Base-by-base conservation (phyloP, 768 basidiomycete genomes). In the Termitomyces sp. region DNA sequence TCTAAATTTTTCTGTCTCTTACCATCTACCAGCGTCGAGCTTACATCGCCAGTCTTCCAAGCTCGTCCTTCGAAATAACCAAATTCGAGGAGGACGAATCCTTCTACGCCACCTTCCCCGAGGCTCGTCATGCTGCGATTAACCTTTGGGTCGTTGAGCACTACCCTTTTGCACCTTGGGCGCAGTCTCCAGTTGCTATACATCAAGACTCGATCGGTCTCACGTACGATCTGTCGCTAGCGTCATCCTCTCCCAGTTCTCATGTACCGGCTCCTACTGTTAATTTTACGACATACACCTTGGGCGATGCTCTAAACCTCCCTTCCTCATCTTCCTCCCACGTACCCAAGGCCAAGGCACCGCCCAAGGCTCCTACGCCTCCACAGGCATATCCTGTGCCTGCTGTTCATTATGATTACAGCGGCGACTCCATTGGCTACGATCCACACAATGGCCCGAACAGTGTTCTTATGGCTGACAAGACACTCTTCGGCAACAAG, bases 41-140 rank as follows among this genome's bases (percentile, higher is more conserved):
- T 16, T 8, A 46, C 41, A 19, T 58, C 17, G 49, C 45, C 1
- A 29, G 12, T 4, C 54, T 56, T 1, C 38, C 54, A 1, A 29
- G 48, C 2, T 57, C 47, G 0, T 59, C 56, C 3, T 65, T 62
- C 25, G 59, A 57, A n/a, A 56, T 56, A 25, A 60, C 57, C 8
- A 51, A 59, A 46, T 57, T 63, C 10, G 54, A 62, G 25, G 54
- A 60, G 4, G 64, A 65, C 41, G 59, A 62, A 17, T 16, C 38
- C 2, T 63, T 63, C 48, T 65, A 65, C 53, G 51, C 56, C n/a
- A 56, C 45, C 11, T 65, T 65, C 21, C 64, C 59, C 0, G 48
- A 48, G 17, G 62, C 64, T 6, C 51, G 57, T 6, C 56, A 38
- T 27, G 47, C 58, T 12, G 62, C 60, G 40, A 63, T 62, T n/a